Evolutionary conservation across 768 basidiomycete genomes (phyloP), one percentile per base, ranked within the genome.

Genomic region (Hygrocybe coccinea): DNA sequence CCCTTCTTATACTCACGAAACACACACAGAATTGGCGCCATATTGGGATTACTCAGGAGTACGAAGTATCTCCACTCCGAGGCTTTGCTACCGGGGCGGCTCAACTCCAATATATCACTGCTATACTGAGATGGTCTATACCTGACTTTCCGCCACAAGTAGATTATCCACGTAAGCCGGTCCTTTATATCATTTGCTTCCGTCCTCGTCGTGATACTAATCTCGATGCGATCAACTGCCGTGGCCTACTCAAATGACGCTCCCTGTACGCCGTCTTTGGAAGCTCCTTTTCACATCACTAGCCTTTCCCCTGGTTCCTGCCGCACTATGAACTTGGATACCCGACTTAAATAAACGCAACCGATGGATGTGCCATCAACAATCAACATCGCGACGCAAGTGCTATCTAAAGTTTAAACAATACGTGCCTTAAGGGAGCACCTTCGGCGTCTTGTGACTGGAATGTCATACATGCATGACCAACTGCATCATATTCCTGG

Each of bases 1-100:
- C 12, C 24, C 51, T 41, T 52, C 38, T 52, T 52, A 52, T 52
- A 41, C 36, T 37, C 34, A 35, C 34, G 10, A 10, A 50, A 35
- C 22, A 15, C 29, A 50, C 22, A 17, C 36, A 17, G n/a, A 34
- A 10, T 14, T n/a, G 12, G 33, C 34, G 33, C 49, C 34, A 50
- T 12, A 50, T 37, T 46, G 44, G 44, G 44, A 46, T 21, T 46
- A 50, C 35, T 37, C 25, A 50, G 17, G 36, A 34, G 36, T 12
- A 19, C 49, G 22, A n/a, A 29, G 34, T 36, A 36, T 50, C 24
- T 19, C 33, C 11, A 50, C 34, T 50, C 49, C 36, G n/a, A 33
- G 22, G 21, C 36, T 24, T 34, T 34, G 29, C 49, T 24, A 50
- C 33, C 49, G 49, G 49, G 17, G 36, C 24, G 25, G 17, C 11